A percentile compares a stretch with the other conserved stretches of the same genome.
phyloP scores from a whole-genome alignment of 1,284 basidiomycete genomes.

The Bjerkandera adusta region DNA sequence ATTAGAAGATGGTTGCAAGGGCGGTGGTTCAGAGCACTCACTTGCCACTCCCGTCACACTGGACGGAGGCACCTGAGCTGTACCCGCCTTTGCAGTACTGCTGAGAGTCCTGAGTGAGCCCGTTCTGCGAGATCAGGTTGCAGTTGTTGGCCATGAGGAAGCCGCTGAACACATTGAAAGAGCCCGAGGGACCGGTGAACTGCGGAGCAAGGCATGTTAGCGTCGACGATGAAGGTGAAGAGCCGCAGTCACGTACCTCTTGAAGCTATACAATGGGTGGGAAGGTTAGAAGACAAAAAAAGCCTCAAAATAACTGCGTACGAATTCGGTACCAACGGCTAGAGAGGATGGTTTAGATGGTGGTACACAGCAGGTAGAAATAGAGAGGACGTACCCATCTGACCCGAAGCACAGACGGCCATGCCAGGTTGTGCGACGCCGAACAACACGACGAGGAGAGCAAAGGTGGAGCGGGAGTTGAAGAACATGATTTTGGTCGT shows the following conservation, averaged over 20 bases:
- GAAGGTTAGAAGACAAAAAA: neutral
- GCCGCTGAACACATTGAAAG: neutral
- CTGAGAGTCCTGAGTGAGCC: neutral
- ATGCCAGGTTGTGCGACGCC: neutral
- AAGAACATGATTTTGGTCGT: neutral
- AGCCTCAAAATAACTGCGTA: neutral
- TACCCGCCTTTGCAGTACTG: neutral
- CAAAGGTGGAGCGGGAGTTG: neutral
- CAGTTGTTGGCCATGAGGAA: slow-evolving; percentile 4
- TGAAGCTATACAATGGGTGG: neutral
- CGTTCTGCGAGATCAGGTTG: slow-evolving; percentile 4
- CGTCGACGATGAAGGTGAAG: neutral
- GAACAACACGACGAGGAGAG: neutral
- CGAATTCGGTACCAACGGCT: neutral
- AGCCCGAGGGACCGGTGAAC: neutral
- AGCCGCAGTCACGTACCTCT: neutral
- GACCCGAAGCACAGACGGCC: neutral
- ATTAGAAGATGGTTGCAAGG: no score
- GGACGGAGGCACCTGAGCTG: neutral
- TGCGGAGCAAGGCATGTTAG: neutral
- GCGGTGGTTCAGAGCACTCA: no score
- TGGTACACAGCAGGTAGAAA: neutral
- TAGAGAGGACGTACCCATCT: neutral
- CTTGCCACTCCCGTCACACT: neutral
- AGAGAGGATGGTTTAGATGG: neutral